Evolutionary conservation across 148 eudicot species (phyloP), one percentile per base, ranked within the genome.

Genomic region (Amaranthus hypochondriacus): DNA sequence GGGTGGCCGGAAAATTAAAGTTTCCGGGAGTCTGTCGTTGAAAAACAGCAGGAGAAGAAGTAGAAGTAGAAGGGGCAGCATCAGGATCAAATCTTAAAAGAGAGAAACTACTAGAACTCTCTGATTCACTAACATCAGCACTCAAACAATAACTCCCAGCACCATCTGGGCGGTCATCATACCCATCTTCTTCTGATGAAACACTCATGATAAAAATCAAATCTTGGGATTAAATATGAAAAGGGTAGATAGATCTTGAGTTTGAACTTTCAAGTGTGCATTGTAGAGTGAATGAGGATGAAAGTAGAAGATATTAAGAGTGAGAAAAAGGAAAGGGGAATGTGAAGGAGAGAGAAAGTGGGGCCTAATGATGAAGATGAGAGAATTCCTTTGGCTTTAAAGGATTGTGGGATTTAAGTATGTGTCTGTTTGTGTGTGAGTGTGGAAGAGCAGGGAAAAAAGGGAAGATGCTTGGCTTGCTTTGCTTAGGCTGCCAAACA

Each of bases 101-200:
- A 13, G 86, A 83, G 67, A 81, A 79, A 50, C 86, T 83, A 18
- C 75, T 71, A 42, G 83, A 85, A 71, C 86, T 87, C 70, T 91
- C 96, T 2, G 96, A 91, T 80, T 87, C 96, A 74, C 92, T 87
- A 53, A 91, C 81, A 69, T 91, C 96, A 39, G 92, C 92, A 75
- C 96, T 91, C 7, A 87, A 66, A 54, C 89, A 83, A 76, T 87
- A 88, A 50, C 86, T 81, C 0, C 85, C 87, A 6, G 67, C 78
- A 7, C 21, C 67, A 50, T 68, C 13, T 71, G 56, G 88, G 70
- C 66, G 73, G 2, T 76, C 84, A 66, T 85, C 86, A 64, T 63
- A 80, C 13, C 62, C 85, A 12, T 88, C 86, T 46, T 81, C 90
- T 48, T 87, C 92, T 10, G 96, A 90, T 6, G 87, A 83, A 7